Base-by-base conservation (phyloP, 2,329 filamentous ascomycete species). In the Trichoderma semiorbis region DNA sequence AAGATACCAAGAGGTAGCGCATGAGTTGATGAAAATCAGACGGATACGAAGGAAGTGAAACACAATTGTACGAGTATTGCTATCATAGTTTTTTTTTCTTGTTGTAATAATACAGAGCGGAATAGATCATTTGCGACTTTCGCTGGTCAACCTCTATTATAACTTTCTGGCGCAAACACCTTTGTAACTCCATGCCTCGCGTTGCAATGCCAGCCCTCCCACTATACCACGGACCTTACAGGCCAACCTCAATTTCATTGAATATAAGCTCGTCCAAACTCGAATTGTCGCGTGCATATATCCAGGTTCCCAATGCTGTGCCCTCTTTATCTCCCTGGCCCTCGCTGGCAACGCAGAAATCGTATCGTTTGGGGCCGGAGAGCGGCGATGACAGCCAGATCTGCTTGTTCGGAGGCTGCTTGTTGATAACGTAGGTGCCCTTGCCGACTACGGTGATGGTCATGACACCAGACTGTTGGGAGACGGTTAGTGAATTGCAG, bases 381-480 rank as follows among this genome's bases (percentile, higher is more conserved):
- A 94, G 85, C 5, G 96, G 96, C 57, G 94, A 97, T 47, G 93
- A 96, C 60, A 98, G 89, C 96, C 96, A 99, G 79, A 99, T 97
- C 80, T 92, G 96, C 85, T 94, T 96, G 86, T 98, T 98, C 24
- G 95, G 94, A 0, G 96, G 96, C 82, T 99, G 96, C 83, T 99
- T 99, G 88, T 99, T 99, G 83, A 99, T 88, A 73, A 99, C 93
- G 80, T 97, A 99, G 34, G 90, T 95, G 74, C 95, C 94, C 65
- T 89, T 85, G 14, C 86, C 84, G 1, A 90, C 89, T 76, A 93
- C 89, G 7, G 84, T 86, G 78, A 98, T 86, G 74, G 91, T 94
- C 76, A 98, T 87, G 70, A 98, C 94, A 70, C 96, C 95, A 69
- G 93, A 89, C 95, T 98, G 77, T 6, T 8, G 32, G 32, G 34